phyloP scores from a whole-genome alignment of 1,139 yeast species.

The Waltiozyma solani region DNA sequence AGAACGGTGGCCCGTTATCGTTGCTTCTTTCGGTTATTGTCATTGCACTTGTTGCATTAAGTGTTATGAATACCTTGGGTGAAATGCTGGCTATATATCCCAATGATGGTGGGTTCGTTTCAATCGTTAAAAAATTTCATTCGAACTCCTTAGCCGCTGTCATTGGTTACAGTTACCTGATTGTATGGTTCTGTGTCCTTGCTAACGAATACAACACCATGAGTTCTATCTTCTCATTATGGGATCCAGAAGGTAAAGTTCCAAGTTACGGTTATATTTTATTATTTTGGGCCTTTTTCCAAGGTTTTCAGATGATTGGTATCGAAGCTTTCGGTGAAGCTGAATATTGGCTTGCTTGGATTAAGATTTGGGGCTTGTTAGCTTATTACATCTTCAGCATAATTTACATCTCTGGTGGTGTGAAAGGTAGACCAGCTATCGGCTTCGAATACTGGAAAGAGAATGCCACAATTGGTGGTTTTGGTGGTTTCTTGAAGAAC shows the following conservation, averaged over 20 bases:
- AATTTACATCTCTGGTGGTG: slow-evolving; percentile 38
- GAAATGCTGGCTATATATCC: slow-evolving; percentile 76
- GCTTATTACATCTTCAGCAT: slow-evolving; percentile 65
- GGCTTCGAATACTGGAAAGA: slow-evolving; percentile 40
- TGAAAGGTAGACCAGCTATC: slow-evolving; percentile 23
- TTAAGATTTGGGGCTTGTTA: slow-evolving; percentile 61
- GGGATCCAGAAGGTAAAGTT: slow-evolving; percentile 54
- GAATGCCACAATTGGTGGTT: slow-evolving; percentile 24
- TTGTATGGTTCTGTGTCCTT: slow-evolving; percentile 77
- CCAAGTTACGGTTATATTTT: slow-evolving; percentile 60
- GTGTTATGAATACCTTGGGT: slow-evolving; percentile 61
- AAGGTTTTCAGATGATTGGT: slow-evolving; percentile 43
- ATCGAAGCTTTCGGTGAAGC: slow-evolving; percentile 57
- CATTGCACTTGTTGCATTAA: slow-evolving; percentile 55
- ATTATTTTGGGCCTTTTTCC: slow-evolving; percentile 38
- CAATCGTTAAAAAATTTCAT: slow-evolving; percentile 48
- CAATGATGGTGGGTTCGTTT: slow-evolving; percentile 54
- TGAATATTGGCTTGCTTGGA: slow-evolving; percentile 58
- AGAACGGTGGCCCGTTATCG: slow-evolving; percentile 55
- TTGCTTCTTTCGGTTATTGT: slow-evolving; percentile 52
- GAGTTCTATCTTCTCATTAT: slow-evolving; percentile 61
- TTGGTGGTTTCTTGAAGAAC: slow-evolving; percentile 33
- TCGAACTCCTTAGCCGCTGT: slow-evolving; percentile 71
- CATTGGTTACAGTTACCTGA: slow-evolving; percentile 79
- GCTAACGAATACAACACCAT: slow-evolving; percentile 76